A percentile compares a stretch with the other conserved stretches of the same genome.
These are phyloP conservation scores for Daucus carota DNA, from an alignment of 129 eudicot genomes.

Conservation along the genomic window DNA sequence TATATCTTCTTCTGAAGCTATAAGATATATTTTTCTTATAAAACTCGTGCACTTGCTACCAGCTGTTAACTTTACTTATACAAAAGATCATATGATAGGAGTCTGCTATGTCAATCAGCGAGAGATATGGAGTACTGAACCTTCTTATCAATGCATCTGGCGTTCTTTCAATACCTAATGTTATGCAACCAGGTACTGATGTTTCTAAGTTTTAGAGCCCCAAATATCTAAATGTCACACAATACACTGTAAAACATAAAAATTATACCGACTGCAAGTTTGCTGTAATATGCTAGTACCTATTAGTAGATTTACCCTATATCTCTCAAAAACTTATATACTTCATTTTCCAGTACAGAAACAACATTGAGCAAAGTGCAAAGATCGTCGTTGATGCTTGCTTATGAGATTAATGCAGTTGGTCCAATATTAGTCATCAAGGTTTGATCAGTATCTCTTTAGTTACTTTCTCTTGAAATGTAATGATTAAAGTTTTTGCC, in stretches of 20 bases:
- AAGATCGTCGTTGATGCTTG: constrained; percentile 64
- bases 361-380: constrained; percentile 82
- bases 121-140: constrained; percentile 66
- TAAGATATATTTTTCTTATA: background rate
- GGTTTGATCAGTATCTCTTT: constrained; percentile 31
- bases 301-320: background rate
- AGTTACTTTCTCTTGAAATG: background rate
- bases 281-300: background rate
- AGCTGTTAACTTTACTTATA: background rate
- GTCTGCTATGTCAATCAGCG: constrained; percentile 49
- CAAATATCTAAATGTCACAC: background rate
- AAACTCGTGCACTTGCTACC: background rate
- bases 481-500: background rate
- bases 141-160: constrained; percentile 90
- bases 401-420: constrained; percentile 88
- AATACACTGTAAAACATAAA: background rate
- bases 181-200: constrained; percentile 75
- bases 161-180: constrained; percentile 69
- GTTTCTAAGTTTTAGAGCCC: background rate
- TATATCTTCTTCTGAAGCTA: background rate
- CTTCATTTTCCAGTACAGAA: constrained; percentile 51
- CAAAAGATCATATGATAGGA: constrained; percentile 34
- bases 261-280: background rate
- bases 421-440: constrained; percentile 85
- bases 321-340: background rate